Conservation (phyloP, 768 basidiomycete genomes). For the Termitomyces sp. region DNA sequence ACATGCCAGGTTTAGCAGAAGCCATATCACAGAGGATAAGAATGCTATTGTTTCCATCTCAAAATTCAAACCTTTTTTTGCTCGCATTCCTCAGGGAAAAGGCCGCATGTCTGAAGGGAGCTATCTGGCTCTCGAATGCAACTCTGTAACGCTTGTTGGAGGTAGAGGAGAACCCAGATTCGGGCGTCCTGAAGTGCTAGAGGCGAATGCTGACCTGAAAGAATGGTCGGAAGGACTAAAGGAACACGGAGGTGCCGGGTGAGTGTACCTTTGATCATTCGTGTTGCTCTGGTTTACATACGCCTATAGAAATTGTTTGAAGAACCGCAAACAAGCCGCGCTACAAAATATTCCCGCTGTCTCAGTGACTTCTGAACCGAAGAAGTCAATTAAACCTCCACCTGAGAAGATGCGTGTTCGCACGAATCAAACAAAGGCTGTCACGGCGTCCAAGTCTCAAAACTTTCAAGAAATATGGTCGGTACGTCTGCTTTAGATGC, state of each 20-base stretch:
- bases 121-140: slow-evolving; percentile 52
- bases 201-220: slow-evolving; percentile 31
- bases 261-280: slow-evolving; percentile 17
- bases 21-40: slow-evolving; percentile 38
- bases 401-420: not conserved
- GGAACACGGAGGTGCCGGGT: slow-evolving; percentile 58
- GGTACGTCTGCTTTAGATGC: not conserved
- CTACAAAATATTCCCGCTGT: slow-evolving; percentile 1
- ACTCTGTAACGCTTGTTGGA: slow-evolving; percentile 35
- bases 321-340: slow-evolving; percentile 34
- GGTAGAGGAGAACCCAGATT: slow-evolving; percentile 38
- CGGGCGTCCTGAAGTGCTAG: slow-evolving; percentile 45
- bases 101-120: slow-evolving; percentile 32
- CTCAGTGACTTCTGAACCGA: not conserved
- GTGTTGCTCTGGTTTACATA: not conserved
- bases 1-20: slow-evolving; percentile 15
- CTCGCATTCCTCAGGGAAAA: slow-evolving; percentile 42
- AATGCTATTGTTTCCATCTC: slow-evolving; percentile 43
- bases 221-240: slow-evolving; percentile 55
- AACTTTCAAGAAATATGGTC: slow-evolving; percentile 3
- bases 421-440: not conserved
- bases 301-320: slow-evolving; percentile 37
- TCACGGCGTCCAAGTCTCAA: not conserved
- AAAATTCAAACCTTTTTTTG: slow-evolving; percentile 44
- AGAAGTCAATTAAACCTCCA: not conserved